Conservation (phyloP, 1,284 basidiomycete species). For the Agroathelia rolfsii region DNA sequence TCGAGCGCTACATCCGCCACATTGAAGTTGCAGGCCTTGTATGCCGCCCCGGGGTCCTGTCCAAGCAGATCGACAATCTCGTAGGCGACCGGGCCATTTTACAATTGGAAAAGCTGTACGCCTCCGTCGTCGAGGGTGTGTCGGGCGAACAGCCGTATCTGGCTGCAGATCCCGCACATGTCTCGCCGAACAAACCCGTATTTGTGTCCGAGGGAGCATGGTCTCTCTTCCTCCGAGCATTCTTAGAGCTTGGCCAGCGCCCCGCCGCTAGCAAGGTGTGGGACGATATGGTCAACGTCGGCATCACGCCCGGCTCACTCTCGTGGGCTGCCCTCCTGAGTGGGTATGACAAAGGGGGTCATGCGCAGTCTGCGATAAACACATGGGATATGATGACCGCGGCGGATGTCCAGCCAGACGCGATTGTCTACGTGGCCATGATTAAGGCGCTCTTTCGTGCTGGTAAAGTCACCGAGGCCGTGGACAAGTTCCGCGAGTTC, state of each 20-base stretch:
- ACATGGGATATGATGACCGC: slow-evolving; percentile 54
- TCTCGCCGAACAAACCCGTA: slow-evolving; percentile 29
- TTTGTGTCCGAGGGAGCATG: slow-evolving; percentile 46
- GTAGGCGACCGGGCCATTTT: slow-evolving; percentile 21
- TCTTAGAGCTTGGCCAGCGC: slow-evolving; percentile 38
- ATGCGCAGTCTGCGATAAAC: slow-evolving; percentile 34
- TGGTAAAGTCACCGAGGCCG: slow-evolving; percentile 33
- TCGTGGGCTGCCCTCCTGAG: slow-evolving; percentile 62
- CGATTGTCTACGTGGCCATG: slow-evolving; percentile 49
- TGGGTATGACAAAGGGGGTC: slow-evolving; percentile 39
- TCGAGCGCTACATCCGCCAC: slow-evolving; percentile 33
- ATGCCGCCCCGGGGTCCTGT: slow-evolving; percentile 35
- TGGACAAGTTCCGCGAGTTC: slow-evolving; percentile 42
- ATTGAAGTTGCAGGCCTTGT: slow-evolving; percentile 43
- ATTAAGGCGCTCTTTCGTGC: slow-evolving; percentile 45
- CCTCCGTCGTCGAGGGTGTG: slow-evolving; percentile 38
- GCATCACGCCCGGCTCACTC: slow-evolving; percentile 35
- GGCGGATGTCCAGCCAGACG: slow-evolving; percentile 40
- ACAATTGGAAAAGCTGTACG: slow-evolving; percentile 36
- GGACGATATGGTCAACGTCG: slow-evolving; percentile 47
- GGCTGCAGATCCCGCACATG: slow-evolving; percentile 26
- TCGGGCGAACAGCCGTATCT: slow-evolving; percentile 35
- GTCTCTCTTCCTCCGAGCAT: slow-evolving; percentile 52
- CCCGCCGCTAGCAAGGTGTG: slow-evolving; percentile 53
- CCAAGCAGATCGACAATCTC: slow-evolving; percentile 38